Base-by-base conservation (phyloP, 2,329 filamentous ascomycete species). In the Aspergillus persii region DNA sequence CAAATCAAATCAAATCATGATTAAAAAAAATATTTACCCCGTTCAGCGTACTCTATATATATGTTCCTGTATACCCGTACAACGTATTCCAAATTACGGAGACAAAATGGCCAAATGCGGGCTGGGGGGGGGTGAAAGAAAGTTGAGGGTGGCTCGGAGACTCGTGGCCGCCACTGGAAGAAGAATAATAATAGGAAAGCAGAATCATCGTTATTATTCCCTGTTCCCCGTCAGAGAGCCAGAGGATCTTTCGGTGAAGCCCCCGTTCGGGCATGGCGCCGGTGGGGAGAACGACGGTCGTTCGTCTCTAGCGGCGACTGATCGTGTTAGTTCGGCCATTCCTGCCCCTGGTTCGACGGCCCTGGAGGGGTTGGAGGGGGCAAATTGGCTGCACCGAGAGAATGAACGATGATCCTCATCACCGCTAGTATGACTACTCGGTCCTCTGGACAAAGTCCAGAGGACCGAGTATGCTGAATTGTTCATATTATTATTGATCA, bases 141-240 rank as follows among this genome's bases (percentile, higher is more conserved):
- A 54, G 58, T 58, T 64, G 55, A 31, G 62, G 56, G 57, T 57
- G 58, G 54, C 56, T 54, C 53, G 54, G 64, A 41, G 59, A 66
- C 62, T 67, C 65, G 65, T 66, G 65, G 65, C 65, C 63, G 65
- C 65, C 65, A 66, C 63, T 64, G 60, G 49, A 63, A 57, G 59
- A 64, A 54, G 52, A 33, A 33, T 33, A 8, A 33, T 33, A 33
- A 33, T 23, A 23, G 18, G 18, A 23, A 23, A 23, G 18, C 18
- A 23, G 18, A 23, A 23, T 23, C 18, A 23, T 23, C 18, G 2
- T 23, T 23, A 23, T 23, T 23, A 23, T 23, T 23, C 18, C 18
- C 18, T 23, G 18, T 23, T 23, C 18, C 18, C 18, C 18, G 18
- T 23, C 18, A 23, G 18, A 23, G 18, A 23, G 18, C 18, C 18